Evolutionary conservation across 2,329 filamentous ascomycete species (phyloP).

Genomic region (Venturia pyrina): DNA sequence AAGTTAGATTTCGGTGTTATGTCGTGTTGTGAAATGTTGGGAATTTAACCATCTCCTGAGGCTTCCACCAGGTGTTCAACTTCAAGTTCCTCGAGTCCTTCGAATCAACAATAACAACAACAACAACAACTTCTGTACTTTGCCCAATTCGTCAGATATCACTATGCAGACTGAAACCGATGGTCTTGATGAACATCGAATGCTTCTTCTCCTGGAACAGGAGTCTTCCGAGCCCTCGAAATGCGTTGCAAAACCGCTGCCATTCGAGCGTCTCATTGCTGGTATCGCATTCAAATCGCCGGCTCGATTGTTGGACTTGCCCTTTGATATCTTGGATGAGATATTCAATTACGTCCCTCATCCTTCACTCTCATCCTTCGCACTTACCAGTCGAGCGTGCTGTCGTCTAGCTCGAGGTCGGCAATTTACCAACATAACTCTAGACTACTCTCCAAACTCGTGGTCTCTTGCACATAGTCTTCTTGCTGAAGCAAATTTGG

Average conservation of each 20-base stretch:
- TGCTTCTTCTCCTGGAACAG: neutral
- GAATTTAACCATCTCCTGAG: too few relatives aligned
- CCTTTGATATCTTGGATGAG: neutral
- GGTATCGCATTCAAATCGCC: neutral
- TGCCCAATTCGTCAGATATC: neutral
- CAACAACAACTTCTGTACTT: neutral
- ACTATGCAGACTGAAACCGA: neutral
- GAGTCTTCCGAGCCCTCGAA: neutral
- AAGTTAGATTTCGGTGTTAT: too few relatives aligned
- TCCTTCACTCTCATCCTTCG: neutral
- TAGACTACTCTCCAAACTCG: conserved; percentile 4
- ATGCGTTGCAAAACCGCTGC: neutral
- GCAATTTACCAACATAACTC: conserved; percentile 10
- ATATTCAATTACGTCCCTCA: neutral
- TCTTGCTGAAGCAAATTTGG: neutral
- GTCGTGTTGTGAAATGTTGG: too few relatives aligned
- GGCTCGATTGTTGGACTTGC: neutral
- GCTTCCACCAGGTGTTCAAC: too few relatives aligned
- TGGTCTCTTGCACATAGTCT: conserved; percentile 1
- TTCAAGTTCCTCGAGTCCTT: too few relatives aligned
- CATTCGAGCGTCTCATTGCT: conserved; percentile 1
- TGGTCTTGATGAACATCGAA: neutral
- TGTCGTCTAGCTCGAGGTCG: conserved; percentile 12
- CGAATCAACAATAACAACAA: neutral
- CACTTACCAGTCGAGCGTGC: conserved; percentile 10